Percentiles rank a stretch among this genome's conserved stretches.
Conservation (phyloP, 176 grass and related monocot genomes). For the Tillandsia fasciculata region DNA sequence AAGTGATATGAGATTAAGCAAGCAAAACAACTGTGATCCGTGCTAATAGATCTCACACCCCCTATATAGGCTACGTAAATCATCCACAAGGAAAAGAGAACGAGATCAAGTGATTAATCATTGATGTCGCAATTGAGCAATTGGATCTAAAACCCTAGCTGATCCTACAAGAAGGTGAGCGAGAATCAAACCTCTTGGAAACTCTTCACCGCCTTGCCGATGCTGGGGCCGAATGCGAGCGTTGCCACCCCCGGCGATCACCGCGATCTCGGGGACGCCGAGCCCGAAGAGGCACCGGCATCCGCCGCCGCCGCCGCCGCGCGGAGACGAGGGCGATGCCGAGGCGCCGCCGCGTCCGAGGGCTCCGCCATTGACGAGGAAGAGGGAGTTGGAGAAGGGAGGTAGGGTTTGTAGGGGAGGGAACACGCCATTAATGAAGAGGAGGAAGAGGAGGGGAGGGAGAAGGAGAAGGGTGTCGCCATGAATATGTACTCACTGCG, state of each 20-base stretch:
- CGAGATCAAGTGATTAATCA: too few relatives aligned
- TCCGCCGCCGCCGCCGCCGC: conserved; percentile 22
- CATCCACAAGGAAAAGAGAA: too few relatives aligned
- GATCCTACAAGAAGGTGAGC: neutral
- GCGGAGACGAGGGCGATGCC: conserved; percentile 2
- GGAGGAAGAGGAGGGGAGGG: neutral
- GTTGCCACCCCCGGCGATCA: conserved; percentile 88
- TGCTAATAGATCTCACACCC: too few relatives aligned
- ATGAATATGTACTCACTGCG: neutral
- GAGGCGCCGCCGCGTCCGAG: neutral
- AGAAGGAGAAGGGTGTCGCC: neutral
- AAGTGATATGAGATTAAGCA: too few relatives aligned
- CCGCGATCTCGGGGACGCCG: conserved; percentile 71
- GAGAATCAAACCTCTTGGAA: conserved; percentile 64
- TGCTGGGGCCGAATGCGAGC: conserved; percentile 67
- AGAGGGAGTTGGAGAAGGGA: neutral
- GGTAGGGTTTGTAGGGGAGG: neutral
- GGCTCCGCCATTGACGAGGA: neutral
- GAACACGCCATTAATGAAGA: conserved; percentile 1
- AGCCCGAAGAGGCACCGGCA: conserved; percentile 78
- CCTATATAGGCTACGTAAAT: too few relatives aligned
- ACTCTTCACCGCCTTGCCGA: conserved; percentile 88
- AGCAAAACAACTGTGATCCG: too few relatives aligned
- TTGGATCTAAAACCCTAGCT: neutral
- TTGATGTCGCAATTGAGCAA: too few relatives aligned